Conservation (phyloP, 2,329 filamentous ascomycete species). For the Penicillium sp. region DNA sequence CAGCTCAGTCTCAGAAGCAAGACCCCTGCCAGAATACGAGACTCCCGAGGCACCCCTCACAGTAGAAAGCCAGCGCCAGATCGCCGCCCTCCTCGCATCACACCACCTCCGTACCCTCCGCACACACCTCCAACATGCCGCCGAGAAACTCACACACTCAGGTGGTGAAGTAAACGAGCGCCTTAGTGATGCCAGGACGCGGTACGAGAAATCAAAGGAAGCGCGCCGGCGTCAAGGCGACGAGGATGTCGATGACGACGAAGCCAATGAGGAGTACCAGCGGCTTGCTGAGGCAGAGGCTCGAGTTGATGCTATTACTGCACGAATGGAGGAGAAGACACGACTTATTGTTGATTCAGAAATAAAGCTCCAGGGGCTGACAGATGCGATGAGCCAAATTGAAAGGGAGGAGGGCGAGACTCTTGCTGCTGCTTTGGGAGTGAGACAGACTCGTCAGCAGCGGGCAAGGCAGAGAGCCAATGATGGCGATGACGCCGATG, state of each 20-base stretch:
- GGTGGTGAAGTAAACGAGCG: conserved; percentile 52
- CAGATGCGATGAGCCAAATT: conserved; percentile 39
- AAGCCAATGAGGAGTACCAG: conserved; percentile 25
- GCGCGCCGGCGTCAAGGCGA: conserved; percentile 17
- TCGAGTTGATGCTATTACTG: conserved; percentile 46
- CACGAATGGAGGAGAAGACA: conserved; percentile 50
- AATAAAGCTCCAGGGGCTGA: conserved; percentile 39
- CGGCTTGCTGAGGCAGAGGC: conserved; percentile 38
- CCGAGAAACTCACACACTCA: conserved; percentile 40
- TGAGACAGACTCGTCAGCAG: conserved; percentile 23
- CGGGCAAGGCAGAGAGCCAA: conserved; percentile 14
- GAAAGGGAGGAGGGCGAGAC: conserved; percentile 31
- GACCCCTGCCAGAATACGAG: conserved; percentile 45
- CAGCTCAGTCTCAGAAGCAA: not conserved
- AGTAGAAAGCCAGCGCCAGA: conserved; percentile 36
- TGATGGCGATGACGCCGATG: conserved; percentile 28
- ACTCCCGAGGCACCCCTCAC: conserved; percentile 47
- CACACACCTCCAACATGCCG: conserved; percentile 42
- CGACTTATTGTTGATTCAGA: conserved; percentile 51
- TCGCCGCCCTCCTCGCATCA: conserved; percentile 40
- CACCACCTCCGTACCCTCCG: conserved; percentile 40
- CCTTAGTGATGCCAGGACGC: conserved; percentile 33
- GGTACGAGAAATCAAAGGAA: conserved; percentile 33
- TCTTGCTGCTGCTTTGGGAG: conserved; percentile 23
- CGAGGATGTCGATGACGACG: conserved; percentile 16